phyloP scores from a whole-genome alignment of 177 flowering plant genomes.

The Telopea speciosissima region DNA sequence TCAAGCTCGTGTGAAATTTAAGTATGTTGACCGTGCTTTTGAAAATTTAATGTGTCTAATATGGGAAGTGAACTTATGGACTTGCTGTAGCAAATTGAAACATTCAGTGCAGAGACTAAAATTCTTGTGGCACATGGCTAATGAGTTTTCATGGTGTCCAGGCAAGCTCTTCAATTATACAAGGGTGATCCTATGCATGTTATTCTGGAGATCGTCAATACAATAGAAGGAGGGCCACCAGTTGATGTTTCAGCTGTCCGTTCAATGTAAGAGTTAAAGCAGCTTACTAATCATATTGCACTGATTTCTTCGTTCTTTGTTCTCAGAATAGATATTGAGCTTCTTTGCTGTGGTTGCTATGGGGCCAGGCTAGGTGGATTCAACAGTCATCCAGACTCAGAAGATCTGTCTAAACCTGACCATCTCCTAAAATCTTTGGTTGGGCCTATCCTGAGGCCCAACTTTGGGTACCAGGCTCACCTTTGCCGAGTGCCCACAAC shows the following conservation, averaged over 20 bases:
- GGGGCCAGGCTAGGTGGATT: background rate
- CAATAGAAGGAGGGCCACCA: conserved; percentile 94
- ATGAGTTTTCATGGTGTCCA: conserved; percentile 28
- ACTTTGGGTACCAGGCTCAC: background rate
- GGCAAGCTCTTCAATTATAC: conserved; percentile 95
- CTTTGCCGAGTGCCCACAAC: background rate
- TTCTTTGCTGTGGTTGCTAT: background rate
- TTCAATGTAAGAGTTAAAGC: conserved; percentile 62
- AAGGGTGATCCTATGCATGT: conserved; percentile 72
- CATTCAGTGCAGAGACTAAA: conserved; percentile 1
- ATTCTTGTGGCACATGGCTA: background rate
- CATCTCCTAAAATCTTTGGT: background rate
- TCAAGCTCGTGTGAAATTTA: conserved; percentile 98
- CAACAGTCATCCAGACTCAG: background rate
- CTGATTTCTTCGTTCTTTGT: background rate
- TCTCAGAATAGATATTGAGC: background rate
- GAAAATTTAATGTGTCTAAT: background rate
- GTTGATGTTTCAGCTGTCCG: conserved; percentile 93
- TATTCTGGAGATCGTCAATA: conserved; percentile 78
- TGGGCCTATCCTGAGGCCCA: background rate
- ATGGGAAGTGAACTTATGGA: background rate
- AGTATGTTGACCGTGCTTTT: conserved; percentile 37
- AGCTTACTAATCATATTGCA: background rate
- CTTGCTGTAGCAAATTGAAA: background rate
- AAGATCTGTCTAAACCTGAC: background rate